These are phyloP conservation scores for Deuterostichococcus epilithicus DNA, from an alignment of 139 green algal genomes.

Conservation along the genomic window DNA sequence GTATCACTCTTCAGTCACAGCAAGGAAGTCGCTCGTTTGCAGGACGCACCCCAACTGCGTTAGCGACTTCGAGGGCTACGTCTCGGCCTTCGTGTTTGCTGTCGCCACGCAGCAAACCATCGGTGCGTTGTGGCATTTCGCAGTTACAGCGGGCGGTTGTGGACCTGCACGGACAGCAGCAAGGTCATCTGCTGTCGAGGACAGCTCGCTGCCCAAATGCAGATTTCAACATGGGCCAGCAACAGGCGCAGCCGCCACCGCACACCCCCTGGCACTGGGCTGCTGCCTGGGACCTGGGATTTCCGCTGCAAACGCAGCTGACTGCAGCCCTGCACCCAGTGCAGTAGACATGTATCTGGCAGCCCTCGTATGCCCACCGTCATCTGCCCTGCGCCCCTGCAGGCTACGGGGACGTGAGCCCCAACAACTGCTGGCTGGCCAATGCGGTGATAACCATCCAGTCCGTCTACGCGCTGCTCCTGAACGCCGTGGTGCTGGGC, in stretches of 20 bases:
- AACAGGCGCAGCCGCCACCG: too few relatives aligned
- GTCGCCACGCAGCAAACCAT: conserved; percentile 73
- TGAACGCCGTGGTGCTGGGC: conserved; percentile 72
- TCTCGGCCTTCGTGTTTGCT: conserved; percentile 58
- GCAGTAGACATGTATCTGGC: neutral
- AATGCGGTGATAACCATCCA: conserved; percentile 62
- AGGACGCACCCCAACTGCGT: conserved; percentile 36
- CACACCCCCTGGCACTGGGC: too few relatives aligned
- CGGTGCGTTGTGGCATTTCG: conserved; percentile 30
- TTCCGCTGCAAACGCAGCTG: too few relatives aligned
- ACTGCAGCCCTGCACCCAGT: neutral
- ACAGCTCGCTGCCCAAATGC: too few relatives aligned
- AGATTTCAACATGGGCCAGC: too few relatives aligned
- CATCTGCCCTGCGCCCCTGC: neutral
- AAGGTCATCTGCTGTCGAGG: too few relatives aligned
- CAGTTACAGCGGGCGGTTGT: too few relatives aligned
- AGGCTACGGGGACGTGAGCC: conserved; percentile 73
- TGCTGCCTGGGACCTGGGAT: too few relatives aligned
- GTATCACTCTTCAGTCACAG: too few relatives aligned
- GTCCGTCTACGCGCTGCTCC: conserved; percentile 57
- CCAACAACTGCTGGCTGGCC: conserved; percentile 65
- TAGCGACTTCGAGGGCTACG: conserved; percentile 43
- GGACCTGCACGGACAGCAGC: too few relatives aligned
- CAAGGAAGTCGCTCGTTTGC: too few relatives aligned
- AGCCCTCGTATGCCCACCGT: neutral